phyloP scores from a whole-genome alignment of 768 basidiomycete genomes.

The Phlebiopsis gigantea region DNA sequence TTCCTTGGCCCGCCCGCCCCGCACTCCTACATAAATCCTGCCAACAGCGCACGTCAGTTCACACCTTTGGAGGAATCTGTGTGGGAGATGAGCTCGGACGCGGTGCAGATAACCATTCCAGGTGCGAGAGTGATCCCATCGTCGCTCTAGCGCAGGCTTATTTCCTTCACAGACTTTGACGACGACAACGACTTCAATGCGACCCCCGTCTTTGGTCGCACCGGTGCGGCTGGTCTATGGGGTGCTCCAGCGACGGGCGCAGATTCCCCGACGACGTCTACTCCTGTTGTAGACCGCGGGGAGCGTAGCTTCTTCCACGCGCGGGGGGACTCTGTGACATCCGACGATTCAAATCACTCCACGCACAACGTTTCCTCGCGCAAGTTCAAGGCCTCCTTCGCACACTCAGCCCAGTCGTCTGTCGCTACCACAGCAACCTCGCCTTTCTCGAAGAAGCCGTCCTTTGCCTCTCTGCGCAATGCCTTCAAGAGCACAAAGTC shows the following conservation, averaged over 20 bases:
- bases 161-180: slow-evolving; percentile 55
- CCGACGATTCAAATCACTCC: slow-evolving; percentile 70
- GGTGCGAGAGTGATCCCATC: slow-evolving; percentile 22
- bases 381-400: slow-evolving; percentile 50
- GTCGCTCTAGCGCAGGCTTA: background rate
- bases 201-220: slow-evolving; percentile 67
- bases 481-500: slow-evolving; percentile 73
- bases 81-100: slow-evolving; percentile 27
- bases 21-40: background rate
- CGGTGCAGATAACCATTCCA: slow-evolving; percentile 44
- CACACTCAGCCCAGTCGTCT: slow-evolving; percentile 69
- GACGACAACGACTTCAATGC: slow-evolving; percentile 67
- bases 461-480: slow-evolving; percentile 82
- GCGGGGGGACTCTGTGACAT: slow-evolving; percentile 74
- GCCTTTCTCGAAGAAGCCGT: slow-evolving; percentile 75
- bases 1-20: background rate
- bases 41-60: background rate
- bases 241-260: slow-evolving; percentile 37
- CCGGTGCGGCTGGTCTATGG: slow-evolving; percentile 30
- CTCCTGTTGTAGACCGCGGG: slow-evolving; percentile 44
- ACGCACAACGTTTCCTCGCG: slow-evolving; percentile 28
- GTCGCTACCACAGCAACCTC: slow-evolving; percentile 42
- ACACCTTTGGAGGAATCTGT: background rate
- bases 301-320: slow-evolving; percentile 69
- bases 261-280: slow-evolving; percentile 61